phyloP scores from a whole-genome alignment of 495 filamentous ascomycete species.

The Aspergillus coremiiformis region DNA sequence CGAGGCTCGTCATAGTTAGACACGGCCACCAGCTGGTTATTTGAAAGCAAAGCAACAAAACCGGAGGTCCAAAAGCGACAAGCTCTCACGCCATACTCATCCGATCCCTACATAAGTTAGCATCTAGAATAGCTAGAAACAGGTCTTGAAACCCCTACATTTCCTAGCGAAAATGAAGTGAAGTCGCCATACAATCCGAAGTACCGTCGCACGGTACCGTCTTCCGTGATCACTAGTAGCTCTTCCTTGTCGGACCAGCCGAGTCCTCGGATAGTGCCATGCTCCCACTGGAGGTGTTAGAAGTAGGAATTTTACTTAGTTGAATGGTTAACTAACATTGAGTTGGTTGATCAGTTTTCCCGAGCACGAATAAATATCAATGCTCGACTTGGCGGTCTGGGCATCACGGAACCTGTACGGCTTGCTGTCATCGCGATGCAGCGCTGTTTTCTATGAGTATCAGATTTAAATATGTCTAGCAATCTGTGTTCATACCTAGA shows the following conservation, averaged over 20 bases:
- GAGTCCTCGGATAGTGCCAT: conserved; percentile 77
- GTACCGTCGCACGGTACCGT: conserved; percentile 88
- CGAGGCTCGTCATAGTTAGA: conserved; percentile 86
- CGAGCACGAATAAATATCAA: conserved; percentile 90
- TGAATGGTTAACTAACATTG: conserved; percentile 39
- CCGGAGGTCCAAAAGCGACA: conserved; percentile 89
- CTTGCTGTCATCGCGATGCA: conserved; percentile 83
- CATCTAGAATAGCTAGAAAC: neutral
- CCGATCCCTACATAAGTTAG: conserved; percentile 53
- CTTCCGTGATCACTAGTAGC: conserved; percentile 77
- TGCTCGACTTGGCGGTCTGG: conserved; percentile 67
- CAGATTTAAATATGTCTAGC: neutral
- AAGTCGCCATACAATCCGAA: conserved; percentile 90
- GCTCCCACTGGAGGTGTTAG: conserved; percentile 65
- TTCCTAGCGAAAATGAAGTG: conserved; percentile 87
- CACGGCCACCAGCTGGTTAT: conserved; percentile 82
- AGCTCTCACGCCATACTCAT: conserved; percentile 75
- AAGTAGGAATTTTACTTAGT: neutral
- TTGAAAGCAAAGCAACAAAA: conserved; percentile 85
- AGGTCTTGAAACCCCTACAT: conserved; percentile 43
- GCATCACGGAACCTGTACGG: conserved; percentile 67
- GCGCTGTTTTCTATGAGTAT: conserved; percentile 46
- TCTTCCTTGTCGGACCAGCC: conserved; percentile 98
- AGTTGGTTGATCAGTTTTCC: conserved; percentile 74
- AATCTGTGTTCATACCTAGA: conserved; percentile 53